Evolutionary conservation across 306 rosid genomes (phyloP).

Genomic region (Trifolium pratense): DNA sequence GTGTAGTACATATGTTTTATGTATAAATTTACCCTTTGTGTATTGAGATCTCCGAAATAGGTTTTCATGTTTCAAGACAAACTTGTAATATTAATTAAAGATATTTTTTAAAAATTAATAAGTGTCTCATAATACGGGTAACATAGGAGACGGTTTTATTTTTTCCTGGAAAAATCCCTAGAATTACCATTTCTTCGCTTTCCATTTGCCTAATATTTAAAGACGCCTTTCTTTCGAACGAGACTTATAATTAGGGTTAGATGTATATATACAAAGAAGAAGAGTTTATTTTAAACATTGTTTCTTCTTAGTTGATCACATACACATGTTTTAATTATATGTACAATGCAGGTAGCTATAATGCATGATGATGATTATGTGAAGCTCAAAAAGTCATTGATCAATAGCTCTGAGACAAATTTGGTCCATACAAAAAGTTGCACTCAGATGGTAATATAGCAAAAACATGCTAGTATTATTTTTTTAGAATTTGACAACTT

Average conservation of each 20-base stretch:
- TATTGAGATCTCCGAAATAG: no score
- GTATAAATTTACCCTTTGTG: no score
- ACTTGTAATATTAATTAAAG: no score
- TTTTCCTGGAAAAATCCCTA: no score
- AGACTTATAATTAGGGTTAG: neutral
- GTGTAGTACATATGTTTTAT: no score
- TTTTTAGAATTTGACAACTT: neutral
- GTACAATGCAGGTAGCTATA: slow-evolving; percentile 52
- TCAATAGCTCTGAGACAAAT: slow-evolving; percentile 34
- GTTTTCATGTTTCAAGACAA: no score
- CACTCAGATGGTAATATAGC: slow-evolving; percentile 52
- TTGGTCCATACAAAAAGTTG: slow-evolving; percentile 45
- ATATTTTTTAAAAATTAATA: no score
- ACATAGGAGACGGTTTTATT: no score
- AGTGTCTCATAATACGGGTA: no score
- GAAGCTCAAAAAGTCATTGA: slow-evolving; percentile 58
- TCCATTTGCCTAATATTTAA: no score
- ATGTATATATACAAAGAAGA: neutral
- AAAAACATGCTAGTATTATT: neutral
- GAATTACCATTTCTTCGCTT: no score
- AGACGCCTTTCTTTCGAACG: no score
- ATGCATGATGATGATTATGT: slow-evolving; percentile 47
- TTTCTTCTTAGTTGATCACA: neutral
- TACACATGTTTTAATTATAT: neutral
- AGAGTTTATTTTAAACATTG: neutral